Percentiles rank a stretch among this genome's conserved stretches.
Conservation (phyloP, 2,329 filamentous ascomycete species). For the Lojkania enalia region DNA sequence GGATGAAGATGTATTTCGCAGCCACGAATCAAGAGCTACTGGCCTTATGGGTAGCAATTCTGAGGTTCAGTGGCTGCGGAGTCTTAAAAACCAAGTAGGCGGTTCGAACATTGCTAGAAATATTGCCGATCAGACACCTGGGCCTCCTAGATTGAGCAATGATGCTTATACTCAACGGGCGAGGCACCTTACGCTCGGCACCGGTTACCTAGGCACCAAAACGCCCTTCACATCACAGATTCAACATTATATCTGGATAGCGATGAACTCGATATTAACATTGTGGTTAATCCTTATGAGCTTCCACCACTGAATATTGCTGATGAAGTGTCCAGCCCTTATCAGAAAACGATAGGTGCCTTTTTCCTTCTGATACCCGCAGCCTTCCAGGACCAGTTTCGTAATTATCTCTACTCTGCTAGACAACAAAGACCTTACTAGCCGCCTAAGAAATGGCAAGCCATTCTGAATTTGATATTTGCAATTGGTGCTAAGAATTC, state of each 20-base stretch:
- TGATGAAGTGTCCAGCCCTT: conserved; percentile 39
- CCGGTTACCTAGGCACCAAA: too few relatives aligned
- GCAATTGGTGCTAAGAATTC: conserved; percentile 47
- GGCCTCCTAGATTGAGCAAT: too few relatives aligned
- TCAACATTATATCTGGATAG: conserved; percentile 43
- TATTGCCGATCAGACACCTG: too few relatives aligned
- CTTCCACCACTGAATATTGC: conserved; percentile 38
- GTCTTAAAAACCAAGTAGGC: conserved; percentile 27
- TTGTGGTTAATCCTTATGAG: conserved; percentile 27
- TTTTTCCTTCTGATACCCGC: conserved; percentile 36
- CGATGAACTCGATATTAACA: conserved; percentile 29
- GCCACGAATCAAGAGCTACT: conserved; percentile 31
- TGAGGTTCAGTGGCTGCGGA: conserved; percentile 39
- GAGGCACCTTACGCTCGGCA: too few relatives aligned
- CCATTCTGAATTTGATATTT: conserved; percentile 47
- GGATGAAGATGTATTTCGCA: conserved; percentile 36
- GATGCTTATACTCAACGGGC: too few relatives aligned
- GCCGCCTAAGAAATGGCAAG: conserved; percentile 40
- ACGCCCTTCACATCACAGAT: conserved; percentile 24
- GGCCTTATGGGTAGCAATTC: conserved; percentile 41
- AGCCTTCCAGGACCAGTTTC: conserved; percentile 37
- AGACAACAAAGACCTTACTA: conserved; percentile 5
- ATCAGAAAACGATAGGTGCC: conserved; percentile 41
- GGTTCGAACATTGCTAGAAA: too few relatives aligned
- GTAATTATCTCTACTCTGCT: conserved; percentile 20